Base-by-base conservation (phyloP, 2,329 filamentous ascomycete species). In the Colletotrichum sp. region DNA sequence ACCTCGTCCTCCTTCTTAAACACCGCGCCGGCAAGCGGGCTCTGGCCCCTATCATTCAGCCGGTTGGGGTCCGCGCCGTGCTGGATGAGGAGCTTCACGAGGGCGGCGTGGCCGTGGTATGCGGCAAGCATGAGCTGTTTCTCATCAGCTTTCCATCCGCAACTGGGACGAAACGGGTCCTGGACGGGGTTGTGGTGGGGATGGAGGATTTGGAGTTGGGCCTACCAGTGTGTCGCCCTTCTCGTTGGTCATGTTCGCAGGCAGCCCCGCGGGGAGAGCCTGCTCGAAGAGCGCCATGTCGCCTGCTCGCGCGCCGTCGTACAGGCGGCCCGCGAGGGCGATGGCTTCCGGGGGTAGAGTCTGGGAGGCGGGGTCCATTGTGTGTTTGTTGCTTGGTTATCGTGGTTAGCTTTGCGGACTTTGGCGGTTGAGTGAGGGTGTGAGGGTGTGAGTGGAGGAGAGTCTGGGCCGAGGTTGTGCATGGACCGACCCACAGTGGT, bases 1-100 rank as follows among this genome's bases (percentile, higher is more conserved):
- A 94, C 90, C 6, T 88, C 89, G 69, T 89, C 87, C 78, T 93
- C 91, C 13, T 90, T 90, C 82, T 95, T 95, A 81, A 95, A 95
- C 11, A 95, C 90, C 0, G 93, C 93, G 0, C 93, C 93, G 1
- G 93, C 92, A 5, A 95, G 84, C 1, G 91, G 90, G 75, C 91
- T 93, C 82, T 95, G 93, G 0, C 91, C 91, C 58, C 89, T 83
- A 74, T 92, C 93, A 75, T 95, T 95, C 33, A 94, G 79, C 2
- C 88, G 85, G 80, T 95, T 94, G 0, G 92, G 87, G 78, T 94
- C 91, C 2, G 92, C 92, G 2, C 91, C 91, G 72, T 90, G 86
- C 33, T 89, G 84, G 2, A 94, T 81, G 13, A 95, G 86, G 72
- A 93, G 84, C 61, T 84, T 85, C 31, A 92, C 91, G 0, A 93